A percentile compares a stretch with the other conserved stretches of the same genome.
These are phyloP conservation scores for Astrocystis sublimbata DNA, from an alignment of 495 filamentous ascomycete genomes.

Conservation along the genomic window DNA sequence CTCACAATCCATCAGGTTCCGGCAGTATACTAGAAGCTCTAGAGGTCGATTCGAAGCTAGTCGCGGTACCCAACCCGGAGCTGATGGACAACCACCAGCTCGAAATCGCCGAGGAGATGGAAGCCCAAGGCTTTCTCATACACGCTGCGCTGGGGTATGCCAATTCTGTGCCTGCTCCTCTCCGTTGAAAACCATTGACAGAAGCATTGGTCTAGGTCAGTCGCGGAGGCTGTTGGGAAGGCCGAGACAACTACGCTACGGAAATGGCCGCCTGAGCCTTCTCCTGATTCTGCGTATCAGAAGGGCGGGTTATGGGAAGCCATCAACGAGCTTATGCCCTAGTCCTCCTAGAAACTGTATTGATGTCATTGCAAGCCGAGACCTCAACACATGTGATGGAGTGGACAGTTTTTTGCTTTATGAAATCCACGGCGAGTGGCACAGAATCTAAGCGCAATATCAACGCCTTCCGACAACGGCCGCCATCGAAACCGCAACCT, in stretches of 20 bases:
- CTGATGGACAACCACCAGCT: slow-evolving; percentile 91
- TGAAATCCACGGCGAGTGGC: too few relatives aligned
- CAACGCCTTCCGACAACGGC: too few relatives aligned
- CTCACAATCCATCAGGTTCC: slow-evolving; percentile 58
- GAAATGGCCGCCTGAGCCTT: slow-evolving; percentile 29
- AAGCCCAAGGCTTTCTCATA: slow-evolving; percentile 66
- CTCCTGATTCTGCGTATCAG: slow-evolving; percentile 22
- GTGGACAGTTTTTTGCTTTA: neutral
- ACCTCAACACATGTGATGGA: neutral
- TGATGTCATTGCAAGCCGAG: neutral
- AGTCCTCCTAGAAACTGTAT: neutral
- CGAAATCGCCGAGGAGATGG: slow-evolving; percentile 76
- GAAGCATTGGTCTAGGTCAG: slow-evolving; percentile 24
- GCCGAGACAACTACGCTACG: slow-evolving; percentile 12
- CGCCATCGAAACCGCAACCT: too few relatives aligned
- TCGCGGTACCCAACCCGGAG: slow-evolving; percentile 82
- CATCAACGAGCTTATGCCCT: slow-evolving; percentile 24
- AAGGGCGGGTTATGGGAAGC: slow-evolving; percentile 31
- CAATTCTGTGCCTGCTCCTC: neutral
- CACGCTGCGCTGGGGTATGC: slow-evolving; percentile 65
- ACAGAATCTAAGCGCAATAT: too few relatives aligned
- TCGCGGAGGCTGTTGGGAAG: slow-evolving; percentile 30
- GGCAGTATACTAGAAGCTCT: slow-evolving; percentile 86
- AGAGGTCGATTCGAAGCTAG: slow-evolving; percentile 62
- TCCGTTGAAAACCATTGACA: neutral